These are phyloP conservation scores for Coemansia aciculifera DNA, from an alignment of 192 early-diverging fungal genomes.

Conservation along the genomic window DNA sequence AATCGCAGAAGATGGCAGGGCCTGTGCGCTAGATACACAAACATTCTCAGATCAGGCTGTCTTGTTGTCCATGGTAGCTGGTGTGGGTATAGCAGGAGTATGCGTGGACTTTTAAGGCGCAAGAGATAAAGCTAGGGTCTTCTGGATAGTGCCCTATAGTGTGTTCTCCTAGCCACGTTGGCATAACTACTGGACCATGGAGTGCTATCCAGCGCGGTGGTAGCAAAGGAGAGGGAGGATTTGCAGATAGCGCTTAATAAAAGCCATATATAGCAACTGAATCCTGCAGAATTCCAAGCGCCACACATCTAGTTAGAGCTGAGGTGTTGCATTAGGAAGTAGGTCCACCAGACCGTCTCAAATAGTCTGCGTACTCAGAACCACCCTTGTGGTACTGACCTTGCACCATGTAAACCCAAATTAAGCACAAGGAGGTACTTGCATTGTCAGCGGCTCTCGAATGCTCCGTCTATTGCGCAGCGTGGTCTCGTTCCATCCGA, in stretches of 20 bases:
- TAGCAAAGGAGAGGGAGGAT: conserved; percentile 1
- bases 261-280: not conserved
- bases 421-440: not conserved
- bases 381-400: not conserved
- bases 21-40: conserved; percentile 9
- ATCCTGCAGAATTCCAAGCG: conserved; percentile 2
- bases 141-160: not conserved
- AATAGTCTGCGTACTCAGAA: not conserved
- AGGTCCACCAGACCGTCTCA: not conserved
- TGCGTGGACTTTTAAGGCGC: not conserved
- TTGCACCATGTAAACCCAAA: not conserved
- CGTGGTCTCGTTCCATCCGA: not conserved
- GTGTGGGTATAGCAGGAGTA: not conserved
- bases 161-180: not conserved
- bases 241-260: not conserved
- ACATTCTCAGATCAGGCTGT: not conserved
- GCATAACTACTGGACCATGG: not conserved
- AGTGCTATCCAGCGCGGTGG: not conserved
- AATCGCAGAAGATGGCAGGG: not conserved
- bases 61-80: not conserved
- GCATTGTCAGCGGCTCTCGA: not conserved
- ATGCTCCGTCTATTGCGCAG: not conserved
- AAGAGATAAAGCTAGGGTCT: not conserved
- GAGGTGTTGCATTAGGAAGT: not conserved
- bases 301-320: not conserved